Evolutionary conservation across 2,329 filamentous ascomycete species (phyloP).

Genomic region (Diaporthe australafricana): DNA sequence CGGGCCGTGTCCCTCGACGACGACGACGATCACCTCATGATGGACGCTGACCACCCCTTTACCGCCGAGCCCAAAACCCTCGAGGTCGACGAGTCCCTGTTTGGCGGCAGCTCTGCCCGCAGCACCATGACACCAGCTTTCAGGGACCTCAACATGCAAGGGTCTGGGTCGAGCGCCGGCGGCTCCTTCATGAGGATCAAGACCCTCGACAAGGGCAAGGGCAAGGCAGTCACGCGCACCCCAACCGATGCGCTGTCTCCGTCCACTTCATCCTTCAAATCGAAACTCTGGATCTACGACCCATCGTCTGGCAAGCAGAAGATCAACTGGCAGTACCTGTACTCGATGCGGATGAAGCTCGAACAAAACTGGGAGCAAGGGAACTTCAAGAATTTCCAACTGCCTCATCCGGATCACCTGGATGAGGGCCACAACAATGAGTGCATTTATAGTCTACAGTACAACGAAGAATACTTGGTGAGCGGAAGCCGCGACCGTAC

Average conservation of each 20-base stretch:
- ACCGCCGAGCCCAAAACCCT: constrained; percentile 43
- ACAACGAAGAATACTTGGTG: constrained; percentile 85
- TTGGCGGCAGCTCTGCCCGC: constrained; percentile 40
- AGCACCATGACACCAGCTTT: constrained; percentile 41
- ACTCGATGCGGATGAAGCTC: constrained; percentile 84
- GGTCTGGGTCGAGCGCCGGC: constrained; percentile 46
- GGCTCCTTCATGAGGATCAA: constrained; percentile 44
- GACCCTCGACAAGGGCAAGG: constrained; percentile 50
- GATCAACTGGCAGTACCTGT: constrained; percentile 93
- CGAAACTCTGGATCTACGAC: constrained; percentile 65
- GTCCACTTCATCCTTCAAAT: constrained; percentile 44
- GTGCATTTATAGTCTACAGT: constrained; percentile 96
- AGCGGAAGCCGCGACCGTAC: constrained; percentile 92
- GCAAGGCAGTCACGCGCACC: constrained; percentile 39
- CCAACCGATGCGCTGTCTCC: constrained; percentile 20
- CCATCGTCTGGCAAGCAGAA: constrained; percentile 62
- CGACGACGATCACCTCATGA: constrained; percentile 59
- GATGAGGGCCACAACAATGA: constrained; percentile 85
- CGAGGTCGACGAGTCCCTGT: constrained; percentile 38
- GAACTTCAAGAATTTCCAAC: constrained; percentile 85
- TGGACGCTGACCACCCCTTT: constrained; percentile 46
- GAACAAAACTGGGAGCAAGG: constrained; percentile 94
- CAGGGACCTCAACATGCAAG: constrained; percentile 50
- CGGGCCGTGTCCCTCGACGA: constrained; percentile 61
- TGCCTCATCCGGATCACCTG: constrained; percentile 84